Base-by-base conservation (phyloP, 768 basidiomycete genomes). In the Mycena kentingensis region DNA sequence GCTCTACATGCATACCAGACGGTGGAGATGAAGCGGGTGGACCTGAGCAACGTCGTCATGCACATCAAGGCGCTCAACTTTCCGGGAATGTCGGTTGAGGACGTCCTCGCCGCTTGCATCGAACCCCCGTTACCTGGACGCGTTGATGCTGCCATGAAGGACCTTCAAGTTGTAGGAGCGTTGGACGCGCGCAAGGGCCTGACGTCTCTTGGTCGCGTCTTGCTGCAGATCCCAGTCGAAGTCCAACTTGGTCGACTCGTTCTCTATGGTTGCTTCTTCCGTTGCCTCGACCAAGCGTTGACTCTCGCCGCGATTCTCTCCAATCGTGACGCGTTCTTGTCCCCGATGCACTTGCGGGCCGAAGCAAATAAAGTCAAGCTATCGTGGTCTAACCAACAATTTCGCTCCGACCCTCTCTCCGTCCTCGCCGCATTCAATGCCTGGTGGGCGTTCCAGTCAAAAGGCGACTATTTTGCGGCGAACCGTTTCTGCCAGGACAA, bases 21-120 rank as follows among this genome's bases (percentile, higher is more conserved):
- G 1, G 95, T 97, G 31, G 95, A 97, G 74, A 98, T 98, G 93
- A 92, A 92, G 66, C 80, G 93, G 28, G 83, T 87, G 12, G 93
- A 94, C 68, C 67, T 96, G 60, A 90, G 84, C 62, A 93, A 93
- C 63, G 87, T 95, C 41, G 92, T 96, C 15, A 98, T 98, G 94
- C 94, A 94, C 65, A 83, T 98, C 68, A 97, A 96, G 64, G 93
- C 93, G 8, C 79, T 97, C 29, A 85, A 92, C 66, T 88, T 97
- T 66, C 90, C 91, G 5, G 84, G 82, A 37, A 84, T 93, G 84
- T 71, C 82, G 25, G 90, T 93, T 5, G 89, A 95, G 63, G 88
- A 95, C 54, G 93, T 97, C 19, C 77, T 98, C 29, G 83, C 82
- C 1, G 84, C 82, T 11, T 79, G 87, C 12, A 97, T 97, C 49